A percentile compares a stretch with the other conserved stretches of the same genome.
These are phyloP conservation scores for Cytospora leucostoma DNA, from an alignment of 2,329 filamentous ascomycete species.

Conservation along the genomic window DNA sequence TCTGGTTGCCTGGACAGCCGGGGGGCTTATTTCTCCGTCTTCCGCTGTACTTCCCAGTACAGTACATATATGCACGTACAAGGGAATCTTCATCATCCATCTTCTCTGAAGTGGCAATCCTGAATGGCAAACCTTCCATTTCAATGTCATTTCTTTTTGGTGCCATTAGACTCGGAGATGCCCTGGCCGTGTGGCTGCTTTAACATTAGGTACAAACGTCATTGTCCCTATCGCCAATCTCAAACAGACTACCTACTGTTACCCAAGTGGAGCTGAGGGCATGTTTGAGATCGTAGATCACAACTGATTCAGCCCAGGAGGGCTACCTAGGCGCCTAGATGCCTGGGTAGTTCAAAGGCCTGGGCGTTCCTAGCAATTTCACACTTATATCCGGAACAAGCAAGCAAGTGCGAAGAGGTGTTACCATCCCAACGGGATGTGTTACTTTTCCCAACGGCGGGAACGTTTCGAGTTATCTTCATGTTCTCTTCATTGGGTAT, in stretches of 20 bases:
- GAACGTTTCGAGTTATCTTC: slow-evolving; percentile 19
- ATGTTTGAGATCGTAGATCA: slow-evolving; percentile 6
- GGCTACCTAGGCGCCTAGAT: background rate
- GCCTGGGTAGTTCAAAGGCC: background rate
- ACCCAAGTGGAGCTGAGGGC: background rate
- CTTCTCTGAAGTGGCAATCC: slow-evolving; percentile 17
- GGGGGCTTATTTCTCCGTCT: slow-evolving; percentile 5
- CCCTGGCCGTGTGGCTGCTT: background rate
- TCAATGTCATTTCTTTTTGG: slow-evolving; percentile 23
- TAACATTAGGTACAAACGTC: slow-evolving; percentile 2
- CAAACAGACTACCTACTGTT: background rate
- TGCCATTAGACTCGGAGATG: background rate
- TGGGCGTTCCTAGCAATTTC: slow-evolving; percentile 17
- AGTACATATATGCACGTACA: background rate
- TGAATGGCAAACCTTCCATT: slow-evolving; percentile 20
- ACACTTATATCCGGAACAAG: slow-evolving; percentile 5
- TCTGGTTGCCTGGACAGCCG: background rate
- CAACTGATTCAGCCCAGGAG: slow-evolving; percentile 1
- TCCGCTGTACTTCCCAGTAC: background rate
- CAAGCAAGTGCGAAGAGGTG: slow-evolving; percentile 6
- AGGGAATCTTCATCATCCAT: slow-evolving; percentile 22
- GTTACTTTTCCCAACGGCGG: slow-evolving; percentile 8
- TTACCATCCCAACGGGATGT: slow-evolving; percentile 9
- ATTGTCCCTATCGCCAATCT: slow-evolving; percentile 15
- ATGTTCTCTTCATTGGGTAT: background rate